Evolutionary conservation across 352 stramenopile species (phyloP).

Genomic region (Phytophthora vignae): DNA sequence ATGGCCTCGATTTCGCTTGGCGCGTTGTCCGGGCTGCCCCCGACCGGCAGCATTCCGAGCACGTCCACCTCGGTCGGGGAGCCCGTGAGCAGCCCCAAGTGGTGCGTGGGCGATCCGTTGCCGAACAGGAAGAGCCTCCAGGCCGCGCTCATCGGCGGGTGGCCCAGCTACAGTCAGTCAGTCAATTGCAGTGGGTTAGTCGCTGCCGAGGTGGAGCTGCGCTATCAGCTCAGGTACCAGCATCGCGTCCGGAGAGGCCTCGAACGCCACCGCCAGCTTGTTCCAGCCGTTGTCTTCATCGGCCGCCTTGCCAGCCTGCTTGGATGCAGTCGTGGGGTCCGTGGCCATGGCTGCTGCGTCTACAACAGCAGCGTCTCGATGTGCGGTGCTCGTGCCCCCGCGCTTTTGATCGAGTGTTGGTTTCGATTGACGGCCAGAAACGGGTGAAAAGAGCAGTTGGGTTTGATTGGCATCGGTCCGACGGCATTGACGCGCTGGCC

Average conservation of each 20-base stretch:
- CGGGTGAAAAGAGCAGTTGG: slow-evolving; percentile 5
- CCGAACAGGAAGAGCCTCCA: slow-evolving; percentile 87
- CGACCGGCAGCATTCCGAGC: slow-evolving; percentile 67
- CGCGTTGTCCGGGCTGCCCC: slow-evolving; percentile 46
- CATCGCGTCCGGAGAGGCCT: slow-evolving; percentile 51
- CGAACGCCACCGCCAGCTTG: slow-evolving; percentile 44
- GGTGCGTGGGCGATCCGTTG: slow-evolving; percentile 84
- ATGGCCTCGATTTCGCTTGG: slow-evolving; percentile 63
- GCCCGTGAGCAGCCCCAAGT: slow-evolving; percentile 80
- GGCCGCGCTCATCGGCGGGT: slow-evolving; percentile 66
- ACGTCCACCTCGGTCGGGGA: slow-evolving; percentile 83
- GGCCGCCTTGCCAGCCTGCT: neutral
- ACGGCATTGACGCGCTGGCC: too few species aligned
- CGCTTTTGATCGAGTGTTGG: slow-evolving; percentile 1
- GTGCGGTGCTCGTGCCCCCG: slow-evolving; percentile 22
- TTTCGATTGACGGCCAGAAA: slow-evolving; percentile 17
- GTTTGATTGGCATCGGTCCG: slow-evolving; percentile 11
- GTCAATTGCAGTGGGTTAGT: slow-evolving; percentile 2
- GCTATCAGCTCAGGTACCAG: slow-evolving; percentile 34
- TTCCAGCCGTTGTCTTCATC: slow-evolving; percentile 39
- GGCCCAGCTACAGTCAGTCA: slow-evolving; percentile 58
- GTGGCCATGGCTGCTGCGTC: slow-evolving; percentile 10
- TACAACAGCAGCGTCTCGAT: slow-evolving; percentile 1
- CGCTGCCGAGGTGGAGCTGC: neutral
- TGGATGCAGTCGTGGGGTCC: neutral